Conservation (phyloP, 805 yeast genomes). For the Kuraishia cidri region DNA sequence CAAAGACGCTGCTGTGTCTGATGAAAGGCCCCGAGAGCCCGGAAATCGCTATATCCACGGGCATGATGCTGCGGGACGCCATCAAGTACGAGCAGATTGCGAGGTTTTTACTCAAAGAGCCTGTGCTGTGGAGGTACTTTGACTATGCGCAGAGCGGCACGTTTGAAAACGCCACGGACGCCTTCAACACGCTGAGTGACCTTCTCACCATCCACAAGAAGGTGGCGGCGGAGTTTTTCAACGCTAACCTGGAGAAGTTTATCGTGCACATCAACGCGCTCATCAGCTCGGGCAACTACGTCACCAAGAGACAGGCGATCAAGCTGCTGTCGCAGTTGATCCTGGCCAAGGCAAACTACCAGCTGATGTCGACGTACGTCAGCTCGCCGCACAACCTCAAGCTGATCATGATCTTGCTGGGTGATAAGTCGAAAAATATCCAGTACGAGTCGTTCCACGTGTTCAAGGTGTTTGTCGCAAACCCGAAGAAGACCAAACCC, state of each 20-base stretch:
- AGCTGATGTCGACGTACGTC: constrained; percentile 68
- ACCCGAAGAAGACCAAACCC: constrained; percentile 80
- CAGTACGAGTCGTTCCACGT: constrained; percentile 89
- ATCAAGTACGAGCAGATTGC: constrained; percentile 69
- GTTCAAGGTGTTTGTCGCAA: constrained; percentile 93
- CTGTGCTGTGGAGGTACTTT: constrained; percentile 75
- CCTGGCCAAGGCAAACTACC: constrained; percentile 60
- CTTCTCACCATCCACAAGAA: constrained; percentile 62
- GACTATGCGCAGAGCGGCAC: constrained; percentile 65
- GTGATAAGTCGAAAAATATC: constrained; percentile 83
- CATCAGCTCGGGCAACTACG: constrained; percentile 75
- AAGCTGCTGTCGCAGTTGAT: constrained; percentile 68
- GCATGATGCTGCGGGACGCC: constrained; percentile 78
- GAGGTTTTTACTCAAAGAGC: constrained; percentile 46
- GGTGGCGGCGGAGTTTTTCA: constrained; percentile 63
- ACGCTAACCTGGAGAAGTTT: constrained; percentile 45
- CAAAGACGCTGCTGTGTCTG: constrained; percentile 53
- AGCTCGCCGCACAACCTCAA: constrained; percentile 78
- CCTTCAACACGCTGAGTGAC: constrained; percentile 70
- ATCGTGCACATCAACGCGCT: constrained; percentile 56
- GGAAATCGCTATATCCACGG: constrained; percentile 66
- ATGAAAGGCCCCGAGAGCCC: constrained; percentile 66
- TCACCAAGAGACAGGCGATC: constrained; percentile 85
- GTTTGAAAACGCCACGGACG: constrained; percentile 87
- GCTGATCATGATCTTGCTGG: constrained; percentile 73